phyloP scores from a whole-genome alignment of 208 protist genomes.

The Wallacemonas sp. region DNA sequence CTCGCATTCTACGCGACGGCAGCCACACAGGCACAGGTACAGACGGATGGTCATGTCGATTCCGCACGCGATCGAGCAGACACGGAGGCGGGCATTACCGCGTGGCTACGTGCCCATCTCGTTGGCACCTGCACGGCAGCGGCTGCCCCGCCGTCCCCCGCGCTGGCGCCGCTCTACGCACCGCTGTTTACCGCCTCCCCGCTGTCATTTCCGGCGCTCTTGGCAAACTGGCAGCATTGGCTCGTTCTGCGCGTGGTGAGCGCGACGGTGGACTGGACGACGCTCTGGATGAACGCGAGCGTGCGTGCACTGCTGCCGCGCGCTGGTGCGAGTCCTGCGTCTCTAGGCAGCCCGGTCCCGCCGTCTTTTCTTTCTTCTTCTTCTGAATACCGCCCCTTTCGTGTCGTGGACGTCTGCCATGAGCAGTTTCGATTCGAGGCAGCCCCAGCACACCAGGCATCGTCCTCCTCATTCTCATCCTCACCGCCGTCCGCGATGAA shows the following conservation, averaged over 20 bases:
- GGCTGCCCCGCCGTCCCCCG: neutral
- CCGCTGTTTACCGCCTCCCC: neutral
- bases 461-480: no score
- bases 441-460: no score
- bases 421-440: conserved; percentile 10
- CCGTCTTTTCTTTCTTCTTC: neutral
- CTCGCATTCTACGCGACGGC: neutral
- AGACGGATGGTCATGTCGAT: no score
- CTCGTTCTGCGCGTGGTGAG: neutral
- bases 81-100: neutral
- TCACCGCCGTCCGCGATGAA: no score
- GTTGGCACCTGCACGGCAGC: neutral
- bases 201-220: neutral
- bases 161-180: neutral
- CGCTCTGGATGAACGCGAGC: neutral
- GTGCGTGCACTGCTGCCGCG: neutral
- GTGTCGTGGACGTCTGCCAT: neutral
- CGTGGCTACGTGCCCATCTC: neutral
- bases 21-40: no score
- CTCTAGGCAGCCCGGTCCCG: no score
- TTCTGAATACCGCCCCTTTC: neutral
- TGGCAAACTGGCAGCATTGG: conserved; percentile 1
- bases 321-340: neutral
- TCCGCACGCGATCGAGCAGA: no score
- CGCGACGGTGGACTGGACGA: neutral